Evolutionary conservation across 1,284 basidiomycete species (phyloP).

Genomic region (Pseudozyma pruni): DNA sequence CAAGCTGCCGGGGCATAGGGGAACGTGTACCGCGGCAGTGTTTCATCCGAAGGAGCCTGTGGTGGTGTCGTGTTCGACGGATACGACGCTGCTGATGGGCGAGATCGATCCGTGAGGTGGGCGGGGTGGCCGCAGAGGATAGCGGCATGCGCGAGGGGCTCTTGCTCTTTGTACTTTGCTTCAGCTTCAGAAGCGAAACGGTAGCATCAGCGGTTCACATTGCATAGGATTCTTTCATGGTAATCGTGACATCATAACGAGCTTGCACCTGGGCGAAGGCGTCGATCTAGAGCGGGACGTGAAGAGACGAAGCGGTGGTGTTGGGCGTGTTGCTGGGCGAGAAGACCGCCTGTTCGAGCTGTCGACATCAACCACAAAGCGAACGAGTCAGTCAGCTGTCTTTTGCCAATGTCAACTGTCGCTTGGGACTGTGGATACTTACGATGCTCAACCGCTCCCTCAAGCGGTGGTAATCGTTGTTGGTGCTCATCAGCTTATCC

Average conservation of each 20-base stretch:
- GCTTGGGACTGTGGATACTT: constrained; percentile 3
- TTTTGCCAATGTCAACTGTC: neutral
- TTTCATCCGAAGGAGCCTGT: constrained; percentile 66
- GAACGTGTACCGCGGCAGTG: constrained; percentile 64
- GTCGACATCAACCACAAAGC: neutral
- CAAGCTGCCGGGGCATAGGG: constrained; percentile 67
- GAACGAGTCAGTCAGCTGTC: constrained; percentile 3
- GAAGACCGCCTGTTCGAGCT: constrained; percentile 30
- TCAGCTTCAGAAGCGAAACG: too few relatives aligned
- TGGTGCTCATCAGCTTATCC: constrained; percentile 12
- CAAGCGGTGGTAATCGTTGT: constrained; percentile 5
- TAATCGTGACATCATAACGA: too few relatives aligned
- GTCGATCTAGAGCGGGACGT: neutral
- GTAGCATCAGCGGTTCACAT: neutral
- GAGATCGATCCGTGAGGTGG: constrained; percentile 59
- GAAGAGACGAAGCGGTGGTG: constrained; percentile 4
- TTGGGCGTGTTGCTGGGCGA: constrained; percentile 6
- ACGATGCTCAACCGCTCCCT: constrained; percentile 14
- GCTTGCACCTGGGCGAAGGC: too few relatives aligned
- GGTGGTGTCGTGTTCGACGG: constrained; percentile 59
- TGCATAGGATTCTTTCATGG: neutral
- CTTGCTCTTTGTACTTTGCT: constrained; percentile 4
- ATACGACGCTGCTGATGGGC: constrained; percentile 60
- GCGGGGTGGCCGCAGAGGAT: too few relatives aligned
- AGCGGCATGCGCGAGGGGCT: neutral